phyloP scores from a whole-genome alignment of 2,329 filamentous ascomycete species.

The Fusarium praegraminearum region DNA sequence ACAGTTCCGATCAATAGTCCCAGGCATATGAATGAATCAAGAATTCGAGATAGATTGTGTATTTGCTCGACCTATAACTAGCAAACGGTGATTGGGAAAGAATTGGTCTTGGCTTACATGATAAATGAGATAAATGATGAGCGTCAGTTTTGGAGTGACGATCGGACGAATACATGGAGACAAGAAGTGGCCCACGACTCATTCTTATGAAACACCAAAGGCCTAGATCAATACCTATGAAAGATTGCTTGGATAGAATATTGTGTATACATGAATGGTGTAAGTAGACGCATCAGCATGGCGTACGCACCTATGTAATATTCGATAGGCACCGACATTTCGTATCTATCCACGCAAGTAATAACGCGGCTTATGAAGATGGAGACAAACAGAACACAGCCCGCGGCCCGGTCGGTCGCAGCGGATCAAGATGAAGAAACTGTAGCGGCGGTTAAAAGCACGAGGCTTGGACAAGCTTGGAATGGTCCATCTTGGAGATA shows the following conservation, averaged over 20 bases:
- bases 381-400: constrained; percentile 3
- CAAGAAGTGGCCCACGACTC: background rate
- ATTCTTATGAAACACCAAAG: background rate
- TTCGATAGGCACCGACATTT: constrained; percentile 24
- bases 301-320: background rate
- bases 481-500: constrained; percentile 36
- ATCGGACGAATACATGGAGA: constrained; percentile 15
- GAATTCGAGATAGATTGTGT: background rate
- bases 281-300: constrained; percentile 23
- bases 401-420: background rate
- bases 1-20: constrained; percentile 2
- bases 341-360: constrained; percentile 18
- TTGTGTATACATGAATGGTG: background rate
- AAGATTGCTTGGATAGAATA: background rate
- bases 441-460: constrained; percentile 33
- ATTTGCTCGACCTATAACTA: background rate
- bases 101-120: constrained; percentile 9
- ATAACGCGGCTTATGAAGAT: constrained; percentile 17
- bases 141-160: constrained; percentile 13
- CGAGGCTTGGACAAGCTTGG: constrained; percentile 40
- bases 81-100: constrained; percentile 3
- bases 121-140: constrained; percentile 19
- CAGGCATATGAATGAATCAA: constrained; percentile 1
- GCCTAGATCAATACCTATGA: background rate
- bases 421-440: constrained; percentile 5